Percentiles rank a stretch among this genome's conserved stretches.
These are phyloP conservation scores for Nicotiana sylvestris DNA, from an alignment of 257 asterid genomes.

Conservation along the genomic window DNA sequence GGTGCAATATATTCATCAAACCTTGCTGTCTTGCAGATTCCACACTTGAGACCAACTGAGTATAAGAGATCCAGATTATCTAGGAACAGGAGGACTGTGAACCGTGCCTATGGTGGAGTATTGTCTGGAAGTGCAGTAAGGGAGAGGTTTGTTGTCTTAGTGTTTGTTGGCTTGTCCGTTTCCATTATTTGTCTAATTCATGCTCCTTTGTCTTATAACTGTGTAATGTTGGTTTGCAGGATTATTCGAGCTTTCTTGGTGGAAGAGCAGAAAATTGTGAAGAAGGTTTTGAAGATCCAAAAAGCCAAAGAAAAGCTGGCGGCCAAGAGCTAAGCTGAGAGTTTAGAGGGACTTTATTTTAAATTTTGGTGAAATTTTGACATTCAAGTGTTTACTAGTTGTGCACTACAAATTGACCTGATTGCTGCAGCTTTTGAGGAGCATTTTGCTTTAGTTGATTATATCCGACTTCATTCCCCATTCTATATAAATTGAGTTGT, in stretches of 20 bases:
- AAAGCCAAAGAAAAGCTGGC: conserved; percentile 33
- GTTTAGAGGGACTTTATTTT: neutral
- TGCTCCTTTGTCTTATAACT: neutral
- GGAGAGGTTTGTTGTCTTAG: conserved; percentile 22
- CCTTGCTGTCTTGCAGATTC: conserved; percentile 25
- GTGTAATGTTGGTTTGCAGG: conserved; percentile 14
- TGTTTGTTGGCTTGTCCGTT: neutral
- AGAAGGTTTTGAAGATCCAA: conserved; percentile 43
- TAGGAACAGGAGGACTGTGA: conserved; percentile 36
- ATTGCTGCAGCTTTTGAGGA: neutral
- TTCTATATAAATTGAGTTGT: neutral
- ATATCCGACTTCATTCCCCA: neutral
- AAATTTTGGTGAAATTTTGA: neutral
- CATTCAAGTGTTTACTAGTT: conserved; percentile 12
- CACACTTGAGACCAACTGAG: conserved; percentile 41
- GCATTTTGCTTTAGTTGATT: neutral
- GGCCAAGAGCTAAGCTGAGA: conserved; percentile 21
- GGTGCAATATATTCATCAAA: neutral
- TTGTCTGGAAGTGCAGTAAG: conserved; percentile 39
- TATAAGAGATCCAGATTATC: conserved; percentile 36
- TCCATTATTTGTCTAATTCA: neutral
- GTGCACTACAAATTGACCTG: neutral
- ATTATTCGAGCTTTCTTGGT: conserved; percentile 42
- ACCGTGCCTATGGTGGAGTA: conserved; percentile 39
- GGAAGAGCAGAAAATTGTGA: conserved; percentile 42